These are phyloP conservation scores for Triticum dicoccoides DNA, from an alignment of 176 grass and related monocot species.

Conservation along the genomic window DNA sequence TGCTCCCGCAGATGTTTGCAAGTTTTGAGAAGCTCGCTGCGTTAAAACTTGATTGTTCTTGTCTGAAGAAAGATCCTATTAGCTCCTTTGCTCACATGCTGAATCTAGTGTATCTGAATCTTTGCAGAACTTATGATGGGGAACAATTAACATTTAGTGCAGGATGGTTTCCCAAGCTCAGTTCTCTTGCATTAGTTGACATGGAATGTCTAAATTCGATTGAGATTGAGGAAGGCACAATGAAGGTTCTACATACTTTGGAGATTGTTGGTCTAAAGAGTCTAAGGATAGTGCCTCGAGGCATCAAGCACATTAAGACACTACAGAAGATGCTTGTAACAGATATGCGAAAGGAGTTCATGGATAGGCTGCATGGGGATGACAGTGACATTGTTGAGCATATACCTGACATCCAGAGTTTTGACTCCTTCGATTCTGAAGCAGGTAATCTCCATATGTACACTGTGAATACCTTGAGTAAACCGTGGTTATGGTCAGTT, in stretches of 20 bases:
- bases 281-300: conserved; percentile 34
- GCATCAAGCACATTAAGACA: conserved; percentile 33
- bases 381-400: conserved; percentile 33
- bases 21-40: conserved; percentile 20
- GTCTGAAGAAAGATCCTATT: conserved; percentile 53
- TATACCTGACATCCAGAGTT: conserved; percentile 23
- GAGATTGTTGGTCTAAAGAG: conserved; percentile 24
- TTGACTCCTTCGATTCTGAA: conserved; percentile 26
- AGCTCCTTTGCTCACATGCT: conserved; percentile 32
- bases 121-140: conserved; percentile 27
- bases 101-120: conserved; percentile 32
- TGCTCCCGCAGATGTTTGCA: conserved; percentile 12
- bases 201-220: conserved; percentile 36
- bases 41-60: conserved; percentile 33
- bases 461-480: background rate
- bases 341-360: conserved; percentile 35
- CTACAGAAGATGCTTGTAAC: conserved; percentile 28
- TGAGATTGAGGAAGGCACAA: conserved; percentile 41
- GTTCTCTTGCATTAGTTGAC: conserved; percentile 18
- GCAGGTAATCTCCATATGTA: conserved; percentile 23
- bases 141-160: conserved; percentile 13
- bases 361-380: conserved; percentile 21
- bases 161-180: conserved; percentile 56
- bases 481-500: background rate
- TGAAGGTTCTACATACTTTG: conserved; percentile 23